phyloP scores from a whole-genome alignment of 768 basidiomycete species.

The Pleurotus cornucopiae region DNA sequence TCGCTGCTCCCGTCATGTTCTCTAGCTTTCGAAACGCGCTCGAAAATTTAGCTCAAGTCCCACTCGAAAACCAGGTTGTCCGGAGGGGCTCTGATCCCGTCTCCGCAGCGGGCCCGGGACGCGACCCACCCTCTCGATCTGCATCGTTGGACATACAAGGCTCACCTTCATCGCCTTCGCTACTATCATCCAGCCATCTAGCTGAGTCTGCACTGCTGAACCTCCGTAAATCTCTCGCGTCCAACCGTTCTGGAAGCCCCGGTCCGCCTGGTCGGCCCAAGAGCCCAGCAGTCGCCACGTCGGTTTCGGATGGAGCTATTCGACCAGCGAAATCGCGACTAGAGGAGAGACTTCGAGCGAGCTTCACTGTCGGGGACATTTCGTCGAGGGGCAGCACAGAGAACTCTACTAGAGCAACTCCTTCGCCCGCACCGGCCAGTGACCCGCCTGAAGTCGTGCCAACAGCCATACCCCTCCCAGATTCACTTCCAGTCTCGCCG shows the following conservation, averaged over 20 bases:
- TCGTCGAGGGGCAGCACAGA: slow-evolving; percentile 34
- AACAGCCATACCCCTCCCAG: too few species aligned
- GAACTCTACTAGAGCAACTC: slow-evolving; percentile 28
- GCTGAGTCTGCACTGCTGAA: slow-evolving; percentile 59
- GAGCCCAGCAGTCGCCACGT: slow-evolving; percentile 15
- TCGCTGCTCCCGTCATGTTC: slow-evolving; percentile 49
- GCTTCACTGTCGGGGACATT: slow-evolving; percentile 54
- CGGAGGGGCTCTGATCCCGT: slow-evolving; percentile 29
- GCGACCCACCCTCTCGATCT: slow-evolving; percentile 24
- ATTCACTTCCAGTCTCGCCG: too few species aligned
- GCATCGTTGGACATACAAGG: slow-evolving; percentile 28
- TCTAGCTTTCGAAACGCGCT: slow-evolving; percentile 71
- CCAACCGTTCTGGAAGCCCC: slow-evolving; percentile 41
- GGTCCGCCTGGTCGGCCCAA: slow-evolving; percentile 14
- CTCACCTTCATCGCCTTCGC: slow-evolving; percentile 21
- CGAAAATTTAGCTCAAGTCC: slow-evolving; percentile 58
- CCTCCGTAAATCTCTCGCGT: slow-evolving; percentile 58
- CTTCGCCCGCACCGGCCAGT: not conserved
- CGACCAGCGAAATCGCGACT: slow-evolving; percentile 50
- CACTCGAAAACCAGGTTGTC: slow-evolving; percentile 11
- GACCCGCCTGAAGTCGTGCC: too few species aligned
- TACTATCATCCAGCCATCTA: slow-evolving; percentile 46
- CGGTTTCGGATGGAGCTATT: slow-evolving; percentile 5
- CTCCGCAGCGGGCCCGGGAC: slow-evolving; percentile 11
- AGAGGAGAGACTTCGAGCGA: slow-evolving; percentile 70